Evolutionary conservation across 768 basidiomycete species (phyloP).

Genomic region (Mycena latifolia): DNA sequence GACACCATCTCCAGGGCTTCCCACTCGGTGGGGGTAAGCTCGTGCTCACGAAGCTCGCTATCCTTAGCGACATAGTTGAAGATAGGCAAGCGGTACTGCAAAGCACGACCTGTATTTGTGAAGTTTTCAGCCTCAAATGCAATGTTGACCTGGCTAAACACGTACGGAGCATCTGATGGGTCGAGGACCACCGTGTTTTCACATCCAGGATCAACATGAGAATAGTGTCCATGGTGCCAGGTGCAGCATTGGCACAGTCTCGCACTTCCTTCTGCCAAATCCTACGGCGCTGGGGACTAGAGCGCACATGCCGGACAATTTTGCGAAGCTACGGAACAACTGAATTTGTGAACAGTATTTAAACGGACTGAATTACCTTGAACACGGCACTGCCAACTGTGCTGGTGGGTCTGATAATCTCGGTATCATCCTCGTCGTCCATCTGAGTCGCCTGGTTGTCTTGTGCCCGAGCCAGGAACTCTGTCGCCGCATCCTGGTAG

Average conservation of each 20-base stretch:
- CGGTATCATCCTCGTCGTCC: not conserved
- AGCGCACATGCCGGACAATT: slow-evolving; percentile 25
- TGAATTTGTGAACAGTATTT: not conserved
- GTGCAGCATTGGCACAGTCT: not conserved
- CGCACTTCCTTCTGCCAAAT: slow-evolving; percentile 8
- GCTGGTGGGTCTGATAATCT: not conserved
- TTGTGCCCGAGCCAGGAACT: not conserved
- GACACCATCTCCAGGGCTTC: slow-evolving; percentile 36
- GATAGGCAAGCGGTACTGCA: slow-evolving; percentile 33
- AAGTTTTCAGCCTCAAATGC: not conserved
- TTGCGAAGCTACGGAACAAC: slow-evolving; percentile 15
- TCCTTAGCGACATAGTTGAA: slow-evolving; percentile 34
- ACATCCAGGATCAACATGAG: slow-evolving; percentile 21
- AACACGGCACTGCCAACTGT: slow-evolving; percentile 5
- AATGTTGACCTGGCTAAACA: not conserved
- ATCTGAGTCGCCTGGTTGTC: not conserved
- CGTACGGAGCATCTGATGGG: slow-evolving; percentile 19
- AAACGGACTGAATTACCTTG: not conserved
- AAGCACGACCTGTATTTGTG: slow-evolving; percentile 38
- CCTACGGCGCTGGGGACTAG: slow-evolving; percentile 24
- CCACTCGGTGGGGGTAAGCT: slow-evolving; percentile 45
- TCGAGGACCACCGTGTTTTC: slow-evolving; percentile 17
- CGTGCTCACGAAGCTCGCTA: slow-evolving; percentile 34
- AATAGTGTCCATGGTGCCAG: not conserved
- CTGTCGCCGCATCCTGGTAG: slow-evolving; percentile 26